Conservation (phyloP, 1,284 basidiomycete species). For the Pterulicium gracile region DNA sequence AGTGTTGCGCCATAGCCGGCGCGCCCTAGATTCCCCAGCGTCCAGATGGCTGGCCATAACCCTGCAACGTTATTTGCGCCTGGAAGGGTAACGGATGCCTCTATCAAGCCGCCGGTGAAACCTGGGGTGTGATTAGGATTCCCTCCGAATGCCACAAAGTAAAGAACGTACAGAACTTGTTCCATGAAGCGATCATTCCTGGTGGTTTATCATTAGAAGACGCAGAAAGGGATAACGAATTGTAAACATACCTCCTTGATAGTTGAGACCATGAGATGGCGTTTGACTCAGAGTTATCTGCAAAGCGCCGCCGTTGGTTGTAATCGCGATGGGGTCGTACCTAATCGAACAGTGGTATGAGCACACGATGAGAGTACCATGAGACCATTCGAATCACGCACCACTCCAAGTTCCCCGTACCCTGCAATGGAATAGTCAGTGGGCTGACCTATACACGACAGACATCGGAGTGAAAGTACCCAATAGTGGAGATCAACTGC, state of each 20-base stretch:
- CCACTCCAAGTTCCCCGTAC: slow-evolving; percentile 37
- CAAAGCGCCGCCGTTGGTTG: slow-evolving; percentile 41
- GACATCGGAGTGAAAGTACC: slow-evolving; percentile 14
- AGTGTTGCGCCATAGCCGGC: slow-evolving; percentile 9
- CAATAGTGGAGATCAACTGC: slow-evolving; percentile 40
- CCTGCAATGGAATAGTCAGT: slow-evolving; percentile 3
- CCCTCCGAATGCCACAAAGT: not conserved
- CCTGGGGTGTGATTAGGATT: not conserved
- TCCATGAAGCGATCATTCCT: slow-evolving; percentile 15
- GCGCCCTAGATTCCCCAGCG: slow-evolving; percentile 29
- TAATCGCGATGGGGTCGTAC: slow-evolving; percentile 45
- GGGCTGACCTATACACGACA: not conserved
- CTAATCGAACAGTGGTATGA: slow-evolving; percentile 10
- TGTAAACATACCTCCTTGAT: slow-evolving; percentile 21
- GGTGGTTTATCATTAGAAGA: not conserved
- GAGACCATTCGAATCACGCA: slow-evolving; percentile 7
- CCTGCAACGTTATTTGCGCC: slow-evolving; percentile 24
- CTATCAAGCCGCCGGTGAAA: slow-evolving; percentile 33
- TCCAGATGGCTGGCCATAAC: slow-evolving; percentile 42
- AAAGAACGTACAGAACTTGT: slow-evolving; percentile 6
- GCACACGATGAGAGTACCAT: slow-evolving; percentile 8
- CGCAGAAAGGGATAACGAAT: not conserved
- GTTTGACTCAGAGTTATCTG: slow-evolving; percentile 39
- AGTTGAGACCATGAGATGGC: slow-evolving; percentile 38
- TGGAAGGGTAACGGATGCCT: slow-evolving; percentile 35